Evolutionary conservation across 2,329 filamentous ascomycete species (phyloP), one percentile per base, ranked within the genome.

Genomic region (Ceratocystis eucalypticola): DNA sequence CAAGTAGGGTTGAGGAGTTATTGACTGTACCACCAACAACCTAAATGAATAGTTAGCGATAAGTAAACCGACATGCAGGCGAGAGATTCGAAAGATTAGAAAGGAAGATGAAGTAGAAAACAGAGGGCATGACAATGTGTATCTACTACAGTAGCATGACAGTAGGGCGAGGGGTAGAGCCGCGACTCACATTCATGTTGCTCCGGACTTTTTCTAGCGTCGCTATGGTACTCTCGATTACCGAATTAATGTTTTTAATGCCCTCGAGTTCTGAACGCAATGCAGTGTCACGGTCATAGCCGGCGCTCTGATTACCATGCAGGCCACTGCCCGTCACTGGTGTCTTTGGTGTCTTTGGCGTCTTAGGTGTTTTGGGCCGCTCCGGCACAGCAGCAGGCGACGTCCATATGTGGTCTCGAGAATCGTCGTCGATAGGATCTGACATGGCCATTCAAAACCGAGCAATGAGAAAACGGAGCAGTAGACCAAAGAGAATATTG

Each of bases 1-100:
- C 91, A 41, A 99, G 85, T 15, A 99, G 83, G 1, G 88, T 89
- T 15, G 92, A 95, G 2, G 94, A 91, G 66, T 92, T 93, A 70
- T 83, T 83, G 53, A 97, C 91, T 2, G 94, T 96, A 69, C 83
- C 83, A 65, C 88, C 88, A 45, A 97, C 92, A 28, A 88, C 95
- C 88, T 89, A 64, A 4, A 68, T 7, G 22, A 64, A 15, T 17
- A 37, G 33, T 45, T 61, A 46, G 63, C 41, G 20, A 8, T 1
- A 30, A n/a, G 25, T 1, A 25, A 20, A 17, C 10, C 46, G 25
- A 22, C n/a, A 50, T 25, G 45, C 20, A 22, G 59, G 44, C 15
- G 15, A 55, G 63, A 22, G 50, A 20, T 17, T 64, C 5, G 10
- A 20, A 28, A 8, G 8, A 5, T 20, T 12, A 25, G 46, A 45